Evolutionary conservation across 768 basidiomycete genomes (phyloP).

Genomic region (Lentinula boryana): DNA sequence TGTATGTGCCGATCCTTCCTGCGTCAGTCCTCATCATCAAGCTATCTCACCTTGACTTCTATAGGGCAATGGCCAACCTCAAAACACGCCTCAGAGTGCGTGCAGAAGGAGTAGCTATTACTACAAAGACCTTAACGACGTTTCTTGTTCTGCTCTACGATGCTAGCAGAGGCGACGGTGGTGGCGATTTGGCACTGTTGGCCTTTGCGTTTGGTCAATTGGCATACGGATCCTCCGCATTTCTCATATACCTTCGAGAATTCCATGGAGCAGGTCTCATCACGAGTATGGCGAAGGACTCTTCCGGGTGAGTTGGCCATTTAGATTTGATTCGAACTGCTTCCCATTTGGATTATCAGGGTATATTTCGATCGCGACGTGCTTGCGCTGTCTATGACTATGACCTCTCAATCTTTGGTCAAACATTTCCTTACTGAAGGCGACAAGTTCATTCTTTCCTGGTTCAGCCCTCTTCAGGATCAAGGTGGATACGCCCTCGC

Average conservation of each 20-base stretch:
- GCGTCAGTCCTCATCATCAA: not conserved
- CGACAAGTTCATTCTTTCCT: conserved; percentile 85
- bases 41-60: conserved; percentile 14
- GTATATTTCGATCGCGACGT: conserved; percentile 41
- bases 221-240: conserved; percentile 57
- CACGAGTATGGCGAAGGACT: conserved; percentile 16
- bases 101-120: conserved; percentile 83
- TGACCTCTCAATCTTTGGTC: conserved; percentile 84
- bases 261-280: conserved; percentile 29
- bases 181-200: conserved; percentile 53
- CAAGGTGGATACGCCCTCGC: conserved; percentile 96
- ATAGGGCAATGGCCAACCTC: conserved; percentile 64
- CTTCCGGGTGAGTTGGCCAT: conserved; percentile 14
- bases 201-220: conserved; percentile 88
- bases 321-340: not conserved
- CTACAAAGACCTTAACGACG: conserved; percentile 65
- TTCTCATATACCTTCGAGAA: conserved; percentile 46
- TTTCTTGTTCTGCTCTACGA: conserved; percentile 60
- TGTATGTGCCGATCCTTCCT: conserved; percentile 18
- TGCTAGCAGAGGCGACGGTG: conserved; percentile 16
- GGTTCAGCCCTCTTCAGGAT: conserved; percentile 75
- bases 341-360: not conserved
- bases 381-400: conserved; percentile 65
- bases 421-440: conserved; percentile 97
- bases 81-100: conserved; percentile 67